Conservation (phyloP, 257 asterid genomes). For the Solanum ossicruentum region DNA sequence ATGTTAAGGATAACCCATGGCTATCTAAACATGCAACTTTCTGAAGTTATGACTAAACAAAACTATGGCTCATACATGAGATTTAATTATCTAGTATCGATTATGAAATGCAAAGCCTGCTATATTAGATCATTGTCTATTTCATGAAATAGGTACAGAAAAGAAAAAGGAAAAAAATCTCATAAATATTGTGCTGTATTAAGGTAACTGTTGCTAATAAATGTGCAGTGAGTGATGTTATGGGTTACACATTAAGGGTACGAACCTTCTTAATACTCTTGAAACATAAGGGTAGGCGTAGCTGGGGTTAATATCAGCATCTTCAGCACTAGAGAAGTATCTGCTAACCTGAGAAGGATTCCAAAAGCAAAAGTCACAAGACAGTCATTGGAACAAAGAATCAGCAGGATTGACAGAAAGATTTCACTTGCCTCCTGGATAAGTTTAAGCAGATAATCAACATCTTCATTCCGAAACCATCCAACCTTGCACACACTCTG, state of each 20-base stretch:
- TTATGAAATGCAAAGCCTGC: neutral
- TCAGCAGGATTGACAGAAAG: neutral
- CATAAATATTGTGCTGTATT: neutral
- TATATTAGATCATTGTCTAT: neutral
- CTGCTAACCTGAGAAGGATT: neutral
- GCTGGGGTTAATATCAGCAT: neutral
- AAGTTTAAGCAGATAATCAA: neutral
- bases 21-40: neutral
- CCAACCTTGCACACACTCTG: constrained; percentile 2
- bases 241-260: neutral
- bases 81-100: neutral
- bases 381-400: neutral
- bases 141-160: neutral
- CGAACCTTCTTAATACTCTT: neutral
- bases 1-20: neutral
- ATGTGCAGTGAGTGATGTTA: neutral
- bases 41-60: neutral
- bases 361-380: neutral
- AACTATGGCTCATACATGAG: neutral
- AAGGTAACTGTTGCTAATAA: neutral
- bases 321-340: neutral
- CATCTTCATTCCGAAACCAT: constrained; percentile 1
- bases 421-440: neutral
- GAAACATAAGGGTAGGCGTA: neutral
- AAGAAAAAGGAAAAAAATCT: neutral